These are phyloP conservation scores for Coriaria nepalensis DNA, from an alignment of 306 rosid genomes.

Conservation along the genomic window DNA sequence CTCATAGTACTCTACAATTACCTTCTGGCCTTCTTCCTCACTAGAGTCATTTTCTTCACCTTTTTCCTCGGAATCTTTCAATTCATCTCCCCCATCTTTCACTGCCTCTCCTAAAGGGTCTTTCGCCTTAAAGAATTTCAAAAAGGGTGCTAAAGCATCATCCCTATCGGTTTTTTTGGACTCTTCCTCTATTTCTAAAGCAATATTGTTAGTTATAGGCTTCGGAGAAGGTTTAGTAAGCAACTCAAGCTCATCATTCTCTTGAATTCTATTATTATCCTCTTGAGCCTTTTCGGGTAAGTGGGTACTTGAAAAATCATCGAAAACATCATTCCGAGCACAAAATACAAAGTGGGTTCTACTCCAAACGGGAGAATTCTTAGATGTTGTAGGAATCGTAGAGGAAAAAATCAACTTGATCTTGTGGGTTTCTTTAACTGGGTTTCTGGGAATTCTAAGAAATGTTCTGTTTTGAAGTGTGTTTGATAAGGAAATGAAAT, in stretches of 20 bases:
- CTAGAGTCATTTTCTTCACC: conserved; percentile 13
- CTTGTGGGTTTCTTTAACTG: conserved; percentile 10
- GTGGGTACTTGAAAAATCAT: conserved; percentile 42
- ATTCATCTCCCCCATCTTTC: conserved; percentile 21
- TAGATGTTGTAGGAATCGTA: conserved; percentile 15
- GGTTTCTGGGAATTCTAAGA: conserved; percentile 5
- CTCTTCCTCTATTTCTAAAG: conserved; percentile 28
- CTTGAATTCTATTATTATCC: conserved; percentile 21
- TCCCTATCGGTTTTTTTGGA: conserved; percentile 22
- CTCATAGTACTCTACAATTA: conserved; percentile 74
- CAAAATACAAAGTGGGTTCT: conserved; percentile 33
- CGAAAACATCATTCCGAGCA: conserved; percentile 41
- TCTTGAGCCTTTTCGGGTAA: conserved; percentile 22
- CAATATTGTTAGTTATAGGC: conserved; percentile 21
- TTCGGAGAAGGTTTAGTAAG: conserved; percentile 63
- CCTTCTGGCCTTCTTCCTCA: conserved; percentile 31
- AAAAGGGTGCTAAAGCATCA: conserved; percentile 63
- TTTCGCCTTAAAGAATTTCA: conserved; percentile 61
- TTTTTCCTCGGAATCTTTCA: conserved; percentile 32
- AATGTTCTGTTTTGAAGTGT: conserved; percentile 11
- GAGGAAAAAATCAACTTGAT: conserved; percentile 13
- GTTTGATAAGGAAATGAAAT: conserved; percentile 13
- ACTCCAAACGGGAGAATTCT: conserved; percentile 25
- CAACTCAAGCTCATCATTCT: conserved; percentile 49
- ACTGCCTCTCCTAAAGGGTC: conserved; percentile 30